Conservation (phyloP, 768 basidiomycete genomes). For the Coprinopsis strossmayeri region DNA sequence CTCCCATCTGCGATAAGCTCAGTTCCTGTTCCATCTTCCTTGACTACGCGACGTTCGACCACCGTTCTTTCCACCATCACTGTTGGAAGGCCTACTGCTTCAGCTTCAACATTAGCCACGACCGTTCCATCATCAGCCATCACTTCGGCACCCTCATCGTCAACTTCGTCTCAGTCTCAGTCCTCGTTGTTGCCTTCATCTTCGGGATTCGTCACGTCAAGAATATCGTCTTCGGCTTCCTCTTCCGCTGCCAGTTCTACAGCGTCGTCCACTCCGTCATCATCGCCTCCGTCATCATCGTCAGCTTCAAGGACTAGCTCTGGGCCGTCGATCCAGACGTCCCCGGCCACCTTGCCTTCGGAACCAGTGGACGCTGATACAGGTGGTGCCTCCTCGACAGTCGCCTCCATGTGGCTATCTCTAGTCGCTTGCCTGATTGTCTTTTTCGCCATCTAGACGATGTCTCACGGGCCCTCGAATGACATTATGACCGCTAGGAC, state of each 20-base stretch:
- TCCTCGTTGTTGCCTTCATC: slow-evolving; percentile 9
- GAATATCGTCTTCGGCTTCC: neutral
- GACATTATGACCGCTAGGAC: neutral
- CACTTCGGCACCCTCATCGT: slow-evolving; percentile 15
- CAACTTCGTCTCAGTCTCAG: slow-evolving; percentile 7
- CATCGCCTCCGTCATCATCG: neutral
- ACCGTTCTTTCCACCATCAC: slow-evolving; percentile 35
- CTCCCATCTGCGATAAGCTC: slow-evolving; percentile 41
- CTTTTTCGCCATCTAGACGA: slow-evolving; percentile 8
- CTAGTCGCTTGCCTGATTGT: neutral
- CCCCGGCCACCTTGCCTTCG: neutral
- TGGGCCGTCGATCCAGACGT: neutral
- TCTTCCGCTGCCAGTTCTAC: slow-evolving; percentile 6
- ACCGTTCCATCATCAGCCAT: slow-evolving; percentile 13
- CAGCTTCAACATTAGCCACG: slow-evolving; percentile 15
- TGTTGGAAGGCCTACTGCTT: slow-evolving; percentile 25
- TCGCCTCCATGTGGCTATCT: slow-evolving; percentile 4
- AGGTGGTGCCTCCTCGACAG: slow-evolving; percentile 3
- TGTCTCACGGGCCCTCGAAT: neutral
- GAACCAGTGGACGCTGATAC: neutral
- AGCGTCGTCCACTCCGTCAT: neutral
- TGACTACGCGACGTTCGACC: slow-evolving; percentile 25
- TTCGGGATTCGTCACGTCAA: slow-evolving; percentile 1
- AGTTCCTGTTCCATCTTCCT: slow-evolving; percentile 31
- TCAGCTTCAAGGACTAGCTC: neutral